Conservation (phyloP, 2,329 filamentous ascomycete genomes). For the Penicillium sp. region DNA sequence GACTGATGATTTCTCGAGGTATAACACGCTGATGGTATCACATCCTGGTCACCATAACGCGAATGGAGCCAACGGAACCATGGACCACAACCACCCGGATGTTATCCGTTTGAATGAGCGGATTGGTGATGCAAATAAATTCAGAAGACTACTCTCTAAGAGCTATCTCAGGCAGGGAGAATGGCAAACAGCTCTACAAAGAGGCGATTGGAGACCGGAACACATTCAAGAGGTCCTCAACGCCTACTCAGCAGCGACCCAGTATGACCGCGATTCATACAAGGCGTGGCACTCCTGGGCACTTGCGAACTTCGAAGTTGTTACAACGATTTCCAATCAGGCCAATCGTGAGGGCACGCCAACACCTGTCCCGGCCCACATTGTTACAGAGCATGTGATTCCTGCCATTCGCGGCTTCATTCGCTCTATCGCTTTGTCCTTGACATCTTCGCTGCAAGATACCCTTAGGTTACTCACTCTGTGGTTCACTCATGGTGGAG, state of each 20-base stretch:
- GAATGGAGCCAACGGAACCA: constrained; percentile 49
- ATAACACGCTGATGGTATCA: constrained; percentile 41
- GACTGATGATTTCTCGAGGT: constrained; percentile 54
- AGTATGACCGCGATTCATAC: constrained; percentile 93
- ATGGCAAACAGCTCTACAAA: constrained; percentile 84
- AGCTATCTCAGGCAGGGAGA: constrained; percentile 95
- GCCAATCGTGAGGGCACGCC: constrained; percentile 54
- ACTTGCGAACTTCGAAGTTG: constrained; percentile 95
- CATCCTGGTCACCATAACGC: constrained; percentile 41
- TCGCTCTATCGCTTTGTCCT: constrained; percentile 89
- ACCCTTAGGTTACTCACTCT: constrained; percentile 86
- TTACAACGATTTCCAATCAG: constrained; percentile 71
- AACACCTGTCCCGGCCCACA: constrained; percentile 57
- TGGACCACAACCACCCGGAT: constrained; percentile 41
- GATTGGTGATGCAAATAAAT: constrained; percentile 52
- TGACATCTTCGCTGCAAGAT: constrained; percentile 90
- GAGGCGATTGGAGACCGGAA: constrained; percentile 82
- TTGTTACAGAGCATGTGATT: constrained; percentile 82
- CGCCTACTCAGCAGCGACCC: constrained; percentile 88
- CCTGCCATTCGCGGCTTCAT: constrained; percentile 96
- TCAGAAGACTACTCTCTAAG: constrained; percentile 75
- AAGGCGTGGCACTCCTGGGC: constrained; percentile 99
- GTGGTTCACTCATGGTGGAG: constrained; percentile 92
- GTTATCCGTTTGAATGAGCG: constrained; percentile 38
- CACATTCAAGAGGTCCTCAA: constrained; percentile 82